Evolutionary conservation across 2,329 filamentous ascomycete genomes (phyloP), one percentile per base, ranked within the genome.

Genomic region (Chaetomium sp.): DNA sequence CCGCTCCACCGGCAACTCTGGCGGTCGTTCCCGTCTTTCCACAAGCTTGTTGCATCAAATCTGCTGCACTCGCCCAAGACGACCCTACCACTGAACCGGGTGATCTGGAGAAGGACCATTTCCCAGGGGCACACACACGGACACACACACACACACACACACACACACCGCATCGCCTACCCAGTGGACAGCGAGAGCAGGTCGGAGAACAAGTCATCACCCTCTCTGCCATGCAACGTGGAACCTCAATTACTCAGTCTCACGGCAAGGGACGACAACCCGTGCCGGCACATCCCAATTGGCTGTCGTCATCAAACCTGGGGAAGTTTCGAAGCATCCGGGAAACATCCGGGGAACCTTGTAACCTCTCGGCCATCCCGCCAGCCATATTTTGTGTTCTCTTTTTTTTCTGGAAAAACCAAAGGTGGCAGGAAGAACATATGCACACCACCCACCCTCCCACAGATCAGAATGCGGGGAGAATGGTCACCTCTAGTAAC

Each of bases 261-360:
- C 19, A 27, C 19, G 19, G 19, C 19, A 27, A 27, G 19, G 19
- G 19, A 27, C 19, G 19, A 27, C 32, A 53, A 9, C 48, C 41
- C 40, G 33, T 14, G 47, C 42, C 53, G 45, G 41, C 33, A 49
- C 6, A 41, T 54, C 33, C 11, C 47, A 36, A 58, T 58, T 58
- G 56, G 58, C 12, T 40, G 51, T 37, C 19, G 53, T 47, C 38
- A 41, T 53, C 14, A 33, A 38, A 45, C 14, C 52, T 43, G 52
- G 57, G 57, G 19, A 9, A 49, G 59, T 61, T 36, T 44, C 47
- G 54, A 59, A 61, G 38, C 11, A 54, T 61, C 57, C 59, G 49
- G 57, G 52, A 44, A 59, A 59, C 57, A 59, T 57, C 59, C 52
- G 50, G 49, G 50, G 56, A 55, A 38, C 34, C 41, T 53, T 14